Evolutionary conservation across 306 rosid genomes (phyloP).

Genomic region (Trichosanthes truncata): DNA sequence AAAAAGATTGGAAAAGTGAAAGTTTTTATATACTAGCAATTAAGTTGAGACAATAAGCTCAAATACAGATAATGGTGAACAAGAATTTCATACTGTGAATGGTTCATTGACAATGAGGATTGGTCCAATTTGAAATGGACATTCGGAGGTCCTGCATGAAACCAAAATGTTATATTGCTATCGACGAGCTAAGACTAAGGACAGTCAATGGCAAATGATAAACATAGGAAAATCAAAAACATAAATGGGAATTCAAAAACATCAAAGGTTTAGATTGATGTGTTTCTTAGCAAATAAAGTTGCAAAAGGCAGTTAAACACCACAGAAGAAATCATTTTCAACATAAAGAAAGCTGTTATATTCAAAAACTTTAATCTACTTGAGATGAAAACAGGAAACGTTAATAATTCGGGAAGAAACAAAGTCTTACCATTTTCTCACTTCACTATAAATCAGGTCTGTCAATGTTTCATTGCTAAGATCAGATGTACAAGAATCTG

Average conservation of each 20-base stretch:
- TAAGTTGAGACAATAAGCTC: not conserved
- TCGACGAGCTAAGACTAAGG: not conserved
- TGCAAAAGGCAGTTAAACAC: not conserved
- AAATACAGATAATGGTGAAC: not conserved
- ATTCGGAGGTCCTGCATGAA: slow-evolving; percentile 60
- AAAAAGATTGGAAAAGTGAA: not conserved
- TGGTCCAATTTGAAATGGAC: slow-evolving; percentile 81
- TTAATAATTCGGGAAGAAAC: not conserved
- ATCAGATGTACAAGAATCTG: slow-evolving; percentile 40
- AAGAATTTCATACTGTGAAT: slow-evolving; percentile 55
- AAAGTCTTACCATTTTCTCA: slow-evolving; percentile 44
- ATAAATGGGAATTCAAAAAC: not conserved
- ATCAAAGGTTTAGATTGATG: not conserved
- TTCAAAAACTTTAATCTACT: not conserved
- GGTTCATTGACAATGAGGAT: slow-evolving; percentile 63
- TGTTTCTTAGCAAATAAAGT: not conserved
- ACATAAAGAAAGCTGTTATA: not conserved
- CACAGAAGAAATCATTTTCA: not conserved
- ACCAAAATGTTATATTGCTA: not conserved
- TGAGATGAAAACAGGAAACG: not conserved
- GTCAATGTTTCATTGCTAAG: slow-evolving; percentile 41
- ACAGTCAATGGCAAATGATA: not conserved
- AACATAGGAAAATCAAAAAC: not conserved
- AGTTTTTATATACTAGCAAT: not conserved
- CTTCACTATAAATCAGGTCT: slow-evolving; percentile 46